Evolutionary conservation across 768 basidiomycete genomes (phyloP), one percentile per base, ranked within the genome.

Genomic region (Clitopilus hobsonii): DNA sequence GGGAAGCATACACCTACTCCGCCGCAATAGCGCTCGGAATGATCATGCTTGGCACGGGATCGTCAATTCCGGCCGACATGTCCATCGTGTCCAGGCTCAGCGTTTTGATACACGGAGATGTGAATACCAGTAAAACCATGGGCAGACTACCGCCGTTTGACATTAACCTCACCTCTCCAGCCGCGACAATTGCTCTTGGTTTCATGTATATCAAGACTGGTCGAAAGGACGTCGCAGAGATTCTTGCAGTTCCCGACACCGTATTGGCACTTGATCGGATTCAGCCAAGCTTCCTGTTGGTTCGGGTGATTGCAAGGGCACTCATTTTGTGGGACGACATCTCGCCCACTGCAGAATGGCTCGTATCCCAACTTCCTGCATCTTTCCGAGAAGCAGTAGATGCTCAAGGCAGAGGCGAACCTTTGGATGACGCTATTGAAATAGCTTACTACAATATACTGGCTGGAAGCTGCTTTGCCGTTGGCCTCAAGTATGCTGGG

Each of bases 401-500:
- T 38, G 69, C 69, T n/a, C 72, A 77, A 22, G 66, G 74, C 22
- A 74, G 73, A 56, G 80, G 78, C 23, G 80, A 79, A 59, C 64
- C 66, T 6, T 69, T 84, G 13, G 84, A 89, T 54, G 86, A 90
- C 55, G 81, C 88, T 13, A 79, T 87, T 59, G 94, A 98, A 64
- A 68, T 97, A 53, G 96, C 94, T 0, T 91, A 94, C 69, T 91
- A 90, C 71, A 89, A 96, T 65, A 89, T 98, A 57, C 70, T 96
- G 28, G 86, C 94, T 1, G 96, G 92, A 2, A 88, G 87, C 54
- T 98, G 95, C 70, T 94, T 98, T 59, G 91, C 85, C 1, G 80
- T 98, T 32, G 94, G 88, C 8, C 73, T 99, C 56, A 98, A 96
- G 67, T 97, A 85, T 62, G 96, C 96, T 3, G 96, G 97, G 5